Evolutionary conservation across 805 yeast species (phyloP).

Genomic region (Wickerhamiella australiensis): DNA sequence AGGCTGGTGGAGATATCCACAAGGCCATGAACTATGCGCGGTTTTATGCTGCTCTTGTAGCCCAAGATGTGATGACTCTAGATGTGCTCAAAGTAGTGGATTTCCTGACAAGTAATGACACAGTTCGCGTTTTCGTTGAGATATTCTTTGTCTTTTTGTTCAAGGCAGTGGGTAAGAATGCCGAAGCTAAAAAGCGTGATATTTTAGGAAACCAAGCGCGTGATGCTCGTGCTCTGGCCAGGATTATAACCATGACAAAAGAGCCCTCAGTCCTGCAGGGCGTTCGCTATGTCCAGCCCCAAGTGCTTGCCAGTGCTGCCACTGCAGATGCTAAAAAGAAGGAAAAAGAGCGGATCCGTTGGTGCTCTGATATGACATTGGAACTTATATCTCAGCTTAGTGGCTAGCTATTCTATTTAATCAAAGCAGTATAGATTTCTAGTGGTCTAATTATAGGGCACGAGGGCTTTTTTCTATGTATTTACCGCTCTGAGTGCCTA

Average conservation of each 20-base stretch:
- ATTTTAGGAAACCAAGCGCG: constrained; percentile 27
- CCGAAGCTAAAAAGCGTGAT: constrained; percentile 22
- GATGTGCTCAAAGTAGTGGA: constrained; percentile 64
- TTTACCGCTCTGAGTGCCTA: no score
- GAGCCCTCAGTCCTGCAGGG: constrained; percentile 55
- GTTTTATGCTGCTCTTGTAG: constrained; percentile 63
- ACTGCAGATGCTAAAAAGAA: constrained; percentile 39
- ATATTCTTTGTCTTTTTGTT: constrained; percentile 56
- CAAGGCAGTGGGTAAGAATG: constrained; percentile 40
- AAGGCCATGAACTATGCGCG: constrained; percentile 63
- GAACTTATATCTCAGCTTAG: constrained; percentile 1
- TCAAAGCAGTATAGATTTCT: no score
- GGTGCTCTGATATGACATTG: constrained; percentile 38
- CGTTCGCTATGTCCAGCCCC: constrained; percentile 46
- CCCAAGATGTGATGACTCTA: constrained; percentile 61
- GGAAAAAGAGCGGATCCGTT: constrained; percentile 43
- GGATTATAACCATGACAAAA: constrained; percentile 41
- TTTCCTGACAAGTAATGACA: constrained; percentile 51
- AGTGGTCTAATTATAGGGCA: no score
- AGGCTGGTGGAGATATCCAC: constrained; percentile 29
- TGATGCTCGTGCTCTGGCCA: constrained; percentile 40
- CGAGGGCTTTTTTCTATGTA: no score
- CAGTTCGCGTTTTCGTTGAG: constrained; percentile 59
- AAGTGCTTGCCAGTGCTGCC: constrained; percentile 32
- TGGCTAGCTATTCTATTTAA: background rate